Evolutionary conservation across 805 yeast genomes (phyloP), one percentile per base, ranked within the genome.

Genomic region (Tetrapisispora fleetii): DNA sequence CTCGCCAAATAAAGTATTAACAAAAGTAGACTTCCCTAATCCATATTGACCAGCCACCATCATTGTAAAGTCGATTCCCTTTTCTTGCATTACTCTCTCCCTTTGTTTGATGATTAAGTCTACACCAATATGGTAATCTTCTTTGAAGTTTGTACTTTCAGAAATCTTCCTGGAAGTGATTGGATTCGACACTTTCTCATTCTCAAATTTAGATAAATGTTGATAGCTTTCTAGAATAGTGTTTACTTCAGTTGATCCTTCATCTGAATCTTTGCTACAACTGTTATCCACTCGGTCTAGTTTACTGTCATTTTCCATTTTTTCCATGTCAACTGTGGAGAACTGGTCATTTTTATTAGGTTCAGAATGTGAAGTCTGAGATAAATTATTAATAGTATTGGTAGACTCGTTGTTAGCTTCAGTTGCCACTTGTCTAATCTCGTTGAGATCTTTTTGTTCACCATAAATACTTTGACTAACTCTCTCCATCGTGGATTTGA

Each of bases 41-140:
- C 96, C 96, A 45, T 84, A 73, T 65, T 84, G 89, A 30, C 97
- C 96, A 43, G 84, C 89, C 36, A 88, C 79, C 85, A 89, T 79
- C 49, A 90, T 59, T 42, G 95, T 87, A 67, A 86, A 84, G 24
- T 80, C 72, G 19, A 86, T 80, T 17, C 96, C 96, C 49, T 73
- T 72, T 52, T 72, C 76, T 44, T 75, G 57, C 11, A 53, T 56
- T 33, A 65, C 46, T 4, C 46, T 48, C 47, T 63, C 62, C n/a
- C 56, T 57, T 48, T 69, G 73, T 1, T 27, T 10, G 16, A 67
- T 67, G 9, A 69, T 53, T 1, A 47, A 18, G 8, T 52, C 55
- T 30, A 67, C 37, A 4, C 72, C 71, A 43, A 60, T 52, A 1
- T 38, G 14, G 27, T 50, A 52, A 6, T 42, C 51, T 3, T 37